Evolutionary conservation across 2,329 filamentous ascomycete species (phyloP), one percentile per base, ranked within the genome.

Genomic region (Pyricularia grisea): DNA sequence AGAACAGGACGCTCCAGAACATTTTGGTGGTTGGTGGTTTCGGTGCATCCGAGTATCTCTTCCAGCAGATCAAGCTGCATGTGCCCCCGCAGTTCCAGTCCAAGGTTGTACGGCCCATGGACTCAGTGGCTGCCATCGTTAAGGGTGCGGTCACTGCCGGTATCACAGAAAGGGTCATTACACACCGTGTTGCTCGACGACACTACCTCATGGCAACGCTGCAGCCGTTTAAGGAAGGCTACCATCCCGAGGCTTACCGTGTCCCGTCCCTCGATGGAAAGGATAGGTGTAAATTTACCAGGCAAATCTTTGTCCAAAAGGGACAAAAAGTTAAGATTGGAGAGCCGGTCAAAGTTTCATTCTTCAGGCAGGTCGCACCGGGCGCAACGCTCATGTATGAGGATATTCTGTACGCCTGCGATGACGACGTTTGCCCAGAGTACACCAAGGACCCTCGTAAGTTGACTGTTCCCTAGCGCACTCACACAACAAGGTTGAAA

Each of bases 161-260:
- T 82, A 98, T 99, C 77, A 97, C 94, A 0, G 95, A 99, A 81
- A 90, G 94, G 72, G 92, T 99, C 74, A 90, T 99, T 77, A 99
- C 95, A 17, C 95, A 97, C 76, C 94, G 95, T 85, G 93, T 99
- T 70, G 95, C 95, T 65, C 92, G 95, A 83, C 90, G 95, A 71
- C 95, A 99, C 81, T 99, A 99, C 81, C 92, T 99, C 75, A 98
- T 99, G 95, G 95, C 94, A 61, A 99, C 95, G 1, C 86, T 99
- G 36, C 95, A 99, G 78, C 95, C 95, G 0, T 99, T 99, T 85
- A 98, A 98, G 81, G 95, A 98, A 79, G 95, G 95, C 23, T 96
- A 98, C 79, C 95, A 99, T 78, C 95, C 95, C 12, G 95, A 99
- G 79, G 94, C 96, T 68, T 99, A 98, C 83, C 93, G 95, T 77